Evolutionary conservation across 306 rosid genomes (phyloP).

Genomic region (Begonia fuchsioides): DNA sequence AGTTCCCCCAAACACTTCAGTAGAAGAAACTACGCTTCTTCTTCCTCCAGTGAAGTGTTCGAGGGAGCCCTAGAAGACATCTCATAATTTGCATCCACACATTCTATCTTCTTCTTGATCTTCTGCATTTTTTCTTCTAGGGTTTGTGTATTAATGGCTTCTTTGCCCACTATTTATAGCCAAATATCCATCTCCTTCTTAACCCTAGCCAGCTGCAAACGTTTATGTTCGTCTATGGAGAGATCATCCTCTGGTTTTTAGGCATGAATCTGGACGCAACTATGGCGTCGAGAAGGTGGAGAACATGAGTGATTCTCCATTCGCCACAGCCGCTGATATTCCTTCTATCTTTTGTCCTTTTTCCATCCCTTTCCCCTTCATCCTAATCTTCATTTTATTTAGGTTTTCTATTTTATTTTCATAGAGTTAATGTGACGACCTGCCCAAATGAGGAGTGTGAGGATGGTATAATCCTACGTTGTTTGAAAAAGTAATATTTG

Average conservation of each 20-base stretch:
- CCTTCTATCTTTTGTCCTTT: neutral
- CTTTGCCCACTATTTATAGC: constrained; percentile 1
- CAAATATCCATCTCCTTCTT: no score
- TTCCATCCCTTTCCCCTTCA: neutral
- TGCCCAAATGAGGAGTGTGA: no score
- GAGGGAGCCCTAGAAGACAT: constrained; percentile 18
- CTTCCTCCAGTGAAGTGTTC: constrained; percentile 16
- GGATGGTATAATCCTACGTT: no score
- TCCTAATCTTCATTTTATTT: neutral
- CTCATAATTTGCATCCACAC: neutral
- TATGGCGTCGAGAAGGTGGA: neutral
- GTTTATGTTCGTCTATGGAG: neutral
- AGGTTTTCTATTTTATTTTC: no score
- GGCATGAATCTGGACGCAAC: constrained; percentile 11
- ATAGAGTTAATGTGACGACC: no score
- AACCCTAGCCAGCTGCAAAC: neutral
- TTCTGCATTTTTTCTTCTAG: neutral
- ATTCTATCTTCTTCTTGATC: neutral
- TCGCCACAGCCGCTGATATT: neutral
- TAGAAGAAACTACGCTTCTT: neutral
- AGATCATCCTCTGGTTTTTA: neutral
- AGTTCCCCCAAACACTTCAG: constrained; percentile 48
- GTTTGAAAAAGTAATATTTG: no score
- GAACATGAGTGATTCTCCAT: neutral
- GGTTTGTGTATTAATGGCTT: neutral